phyloP scores from a whole-genome alignment of 2,329 filamentous ascomycete species.

The Fusarium multiceps region DNA sequence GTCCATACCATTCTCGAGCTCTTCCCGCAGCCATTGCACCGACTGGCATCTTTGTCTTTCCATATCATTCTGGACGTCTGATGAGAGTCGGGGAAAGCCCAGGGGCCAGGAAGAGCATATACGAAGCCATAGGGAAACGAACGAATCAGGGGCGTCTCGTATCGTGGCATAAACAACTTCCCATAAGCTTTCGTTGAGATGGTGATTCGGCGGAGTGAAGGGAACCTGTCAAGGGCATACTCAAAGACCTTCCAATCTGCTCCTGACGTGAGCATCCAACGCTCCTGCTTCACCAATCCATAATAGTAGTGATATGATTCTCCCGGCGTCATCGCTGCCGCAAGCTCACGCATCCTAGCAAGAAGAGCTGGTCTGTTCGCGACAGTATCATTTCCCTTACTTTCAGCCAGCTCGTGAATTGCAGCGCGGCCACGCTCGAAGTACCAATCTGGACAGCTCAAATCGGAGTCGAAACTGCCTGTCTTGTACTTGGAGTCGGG shows the following conservation, averaged over 20 bases:
- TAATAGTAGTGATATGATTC: conserved; percentile 48
- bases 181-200: conserved; percentile 56
- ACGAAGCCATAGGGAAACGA: conserved; percentile 54
- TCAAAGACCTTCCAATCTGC: conserved; percentile 43
- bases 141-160: conserved; percentile 57
- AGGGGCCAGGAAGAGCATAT: conserved; percentile 46
- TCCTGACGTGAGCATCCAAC: neutral
- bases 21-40: too few relatives aligned
- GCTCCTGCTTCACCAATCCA: conserved; percentile 49
- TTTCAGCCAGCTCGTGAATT: accelerated
- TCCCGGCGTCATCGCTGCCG: neutral
- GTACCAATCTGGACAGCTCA: too few relatives aligned
- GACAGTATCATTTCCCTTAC: neutral
- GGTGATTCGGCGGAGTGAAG: conserved; percentile 50
- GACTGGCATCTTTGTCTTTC: neutral
- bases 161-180: conserved; percentile 49
- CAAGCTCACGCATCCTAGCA: neutral
- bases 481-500: too few relatives aligned
- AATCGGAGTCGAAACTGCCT: too few relatives aligned
- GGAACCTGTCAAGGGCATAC: conserved; percentile 50
- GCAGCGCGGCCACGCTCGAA: accelerated
- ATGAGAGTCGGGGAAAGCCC: conserved; percentile 24
- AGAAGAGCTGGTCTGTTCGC: neutral
- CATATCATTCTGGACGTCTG: neutral
- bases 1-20: too few relatives aligned